Evolutionary conservation across 495 filamentous ascomycete species (phyloP), one percentile per base, ranked within the genome.

Genomic region (Rhizodiscina lignyota): DNA sequence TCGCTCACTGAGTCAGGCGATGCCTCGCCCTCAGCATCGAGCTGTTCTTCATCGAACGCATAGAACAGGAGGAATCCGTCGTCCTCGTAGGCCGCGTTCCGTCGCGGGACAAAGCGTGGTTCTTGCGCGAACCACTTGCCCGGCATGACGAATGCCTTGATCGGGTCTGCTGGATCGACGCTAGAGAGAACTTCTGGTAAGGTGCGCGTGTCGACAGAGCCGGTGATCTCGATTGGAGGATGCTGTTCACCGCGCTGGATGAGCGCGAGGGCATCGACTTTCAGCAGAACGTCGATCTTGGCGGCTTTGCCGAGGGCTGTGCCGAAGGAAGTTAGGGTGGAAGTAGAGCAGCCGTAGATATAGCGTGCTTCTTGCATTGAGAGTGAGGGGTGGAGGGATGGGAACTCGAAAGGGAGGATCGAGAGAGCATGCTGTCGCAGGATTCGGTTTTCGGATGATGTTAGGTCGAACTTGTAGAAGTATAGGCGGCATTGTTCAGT

Each of bases 401-500:
- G 71, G 37, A 78, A 77, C 37, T 79, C 74, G 36, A 77, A 72
- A 1, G 71, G 62, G 30, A 78, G 68, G 10, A 64, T 58, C 0
- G 68, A 61, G 5, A 79, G 59, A 0, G 68, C 71, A 55, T 68
- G 24, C 24, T 6, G 13, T 27, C 8, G 24, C 24, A 6, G 24
- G 24, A 6, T 6, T 27, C 8, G 24, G 6, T 6, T 8, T 6
- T 27, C 13, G 5, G 44, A 30, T 12, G 40, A 21, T 6, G 43
- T 37, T 8, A 71, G 56, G 6, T 40, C 42, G 45, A 78, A 77
- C 26, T 56, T 52, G 43, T 77, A 77, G 40, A 77, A 77, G 44
- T 77, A 77, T 4, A 80, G 59, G 17, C 72, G 64, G 37, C 72
- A 77, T n/a, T n/a, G n/a, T n/a, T n/a, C n/a, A n/a, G n/a, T n/a